Base-by-base conservation (phyloP, 768 basidiomycete species). In the Mycena haematopus region DNA sequence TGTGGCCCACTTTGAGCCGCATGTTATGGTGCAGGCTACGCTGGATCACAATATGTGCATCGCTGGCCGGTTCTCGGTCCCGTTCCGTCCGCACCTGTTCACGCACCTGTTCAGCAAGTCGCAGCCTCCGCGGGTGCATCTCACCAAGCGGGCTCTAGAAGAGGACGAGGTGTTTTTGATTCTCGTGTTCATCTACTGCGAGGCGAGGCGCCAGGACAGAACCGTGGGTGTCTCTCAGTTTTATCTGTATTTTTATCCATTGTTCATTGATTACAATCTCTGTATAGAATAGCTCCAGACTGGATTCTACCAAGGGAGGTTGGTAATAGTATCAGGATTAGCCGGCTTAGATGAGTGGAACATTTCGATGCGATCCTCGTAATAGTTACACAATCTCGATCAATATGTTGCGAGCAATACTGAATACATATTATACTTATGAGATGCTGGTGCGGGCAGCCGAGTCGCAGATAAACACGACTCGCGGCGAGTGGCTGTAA, bases 51-150 rank as follows among this genome's bases (percentile, higher is more conserved):
- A 69, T 35, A 71, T 71, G 50, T 71, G 65, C 11, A 68, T 78
- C 44, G 78, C 76, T 22, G 82, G 75, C 6, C 75, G 74, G 6
- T 79, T 84, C 45, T 67, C 71, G 3, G 79, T 82, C 5, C 79
- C 83, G 1, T 80, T 76, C 55, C 79, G 83, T n/a, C 82, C 82
- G 3, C 80, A 81, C 56, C 70, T 85, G 7, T 83, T 84, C 65
- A 75, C 74, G 27, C 80, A 81, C 56, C 70, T 85, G 7, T 83
- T 84, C 65, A 75, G 74, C 29, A 82, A 83, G 64, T 59, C 73
- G 21, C 76, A 77, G 46, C 79, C 82, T 0, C 68, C 80, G 10
- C 69, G 72, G 0, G 58, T 85, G 29, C 74, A 79, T 35, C 68
- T 84, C 22, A 76, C 75, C 27, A 73, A 75, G 35, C 71, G 69